Evolutionary conservation across 331 rosid species (phyloP).

Genomic region (Ulmus americana): DNA sequence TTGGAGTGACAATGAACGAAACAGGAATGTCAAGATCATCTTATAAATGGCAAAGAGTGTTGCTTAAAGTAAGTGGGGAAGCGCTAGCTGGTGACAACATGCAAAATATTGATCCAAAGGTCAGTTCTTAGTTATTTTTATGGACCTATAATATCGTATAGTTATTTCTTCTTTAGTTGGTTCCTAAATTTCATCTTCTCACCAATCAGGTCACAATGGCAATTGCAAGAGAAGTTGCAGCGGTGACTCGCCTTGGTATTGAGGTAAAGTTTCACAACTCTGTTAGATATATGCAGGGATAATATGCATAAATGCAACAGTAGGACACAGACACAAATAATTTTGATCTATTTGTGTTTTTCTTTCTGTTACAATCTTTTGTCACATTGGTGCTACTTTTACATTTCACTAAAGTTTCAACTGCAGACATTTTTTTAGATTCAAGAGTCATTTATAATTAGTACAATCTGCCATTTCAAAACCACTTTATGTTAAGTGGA

Average conservation of each 20-base stretch:
- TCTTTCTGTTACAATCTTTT: not conserved
- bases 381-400: not conserved
- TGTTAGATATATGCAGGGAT: constrained; percentile 2
- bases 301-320: not conserved
- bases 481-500: constrained; percentile 1
- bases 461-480: not conserved
- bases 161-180: constrained; percentile 11
- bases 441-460: not conserved
- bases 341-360: not conserved
- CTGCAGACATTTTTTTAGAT: not conserved
- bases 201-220: constrained; percentile 67
- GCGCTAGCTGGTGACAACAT: constrained; percentile 83
- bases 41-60: constrained; percentile 75
- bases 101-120: constrained; percentile 96
- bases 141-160: not conserved
- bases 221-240: constrained; percentile 92
- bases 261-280: constrained; percentile 46
- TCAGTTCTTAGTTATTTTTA: constrained; percentile 20
- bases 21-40: constrained; percentile 37
- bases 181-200: constrained; percentile 11
- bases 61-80: constrained; percentile 98
- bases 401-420: not conserved
- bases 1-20: constrained; percentile 55
- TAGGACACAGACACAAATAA: not conserved
- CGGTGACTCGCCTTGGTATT: constrained; percentile 90